Evolutionary conservation across 73 alveolate genomes (phyloP).

Genomic region (Urostyla sp.): DNA sequence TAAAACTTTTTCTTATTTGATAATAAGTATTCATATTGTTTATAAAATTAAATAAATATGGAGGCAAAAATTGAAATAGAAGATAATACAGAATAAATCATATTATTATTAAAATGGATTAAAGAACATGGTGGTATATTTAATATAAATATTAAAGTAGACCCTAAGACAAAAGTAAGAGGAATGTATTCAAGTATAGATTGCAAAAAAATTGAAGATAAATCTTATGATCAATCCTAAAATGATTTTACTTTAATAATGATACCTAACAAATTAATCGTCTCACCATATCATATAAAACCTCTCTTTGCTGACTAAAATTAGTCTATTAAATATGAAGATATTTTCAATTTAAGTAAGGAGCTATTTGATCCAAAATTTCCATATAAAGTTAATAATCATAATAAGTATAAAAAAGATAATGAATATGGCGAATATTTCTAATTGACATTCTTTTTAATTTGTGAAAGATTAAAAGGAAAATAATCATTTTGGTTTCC

Average conservation of each 20-base stretch:
- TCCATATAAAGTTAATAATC: background rate
- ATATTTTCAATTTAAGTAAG: background rate
- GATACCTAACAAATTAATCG: constrained; percentile 34
- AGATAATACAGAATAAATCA: background rate
- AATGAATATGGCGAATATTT: constrained; percentile 51
- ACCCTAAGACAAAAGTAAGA: constrained; percentile 5
- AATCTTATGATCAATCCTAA: background rate
- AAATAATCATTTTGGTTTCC: constrained; percentile 37
- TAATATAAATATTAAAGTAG: constrained; percentile 13
- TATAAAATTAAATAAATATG: too few relatives aligned
- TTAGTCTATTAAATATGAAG: background rate
- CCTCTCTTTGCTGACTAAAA: background rate
- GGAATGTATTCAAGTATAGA: constrained; percentile 46
- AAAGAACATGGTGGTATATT: constrained; percentile 15
- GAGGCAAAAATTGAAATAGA: background rate
- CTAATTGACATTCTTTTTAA: constrained; percentile 26
- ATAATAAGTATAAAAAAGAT: constrained; percentile 8
- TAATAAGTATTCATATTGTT: background rate
- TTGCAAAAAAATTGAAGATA: constrained; percentile 2
- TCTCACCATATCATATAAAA: constrained; percentile 22
- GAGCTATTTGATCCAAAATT: constrained; percentile 46
- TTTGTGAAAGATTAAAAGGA: constrained; percentile 44
- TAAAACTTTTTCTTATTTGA: background rate
- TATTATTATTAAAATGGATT: constrained; percentile 31
- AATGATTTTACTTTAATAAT: constrained; percentile 1